Conservation (phyloP, 805 yeast genomes). For the Kodamaea lidongshanica region DNA sequence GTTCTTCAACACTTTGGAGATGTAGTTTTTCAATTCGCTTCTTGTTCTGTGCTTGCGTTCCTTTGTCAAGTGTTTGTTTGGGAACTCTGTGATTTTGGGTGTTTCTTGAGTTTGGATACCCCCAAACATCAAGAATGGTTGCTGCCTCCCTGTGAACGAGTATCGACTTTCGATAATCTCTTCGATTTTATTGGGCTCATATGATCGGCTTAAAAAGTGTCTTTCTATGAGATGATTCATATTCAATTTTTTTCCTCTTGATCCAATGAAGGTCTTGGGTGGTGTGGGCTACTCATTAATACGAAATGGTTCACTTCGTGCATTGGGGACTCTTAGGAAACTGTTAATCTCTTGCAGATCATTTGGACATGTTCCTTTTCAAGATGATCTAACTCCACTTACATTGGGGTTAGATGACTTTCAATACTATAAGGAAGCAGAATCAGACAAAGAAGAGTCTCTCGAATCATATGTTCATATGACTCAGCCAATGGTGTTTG, state of each 20-base stretch:
- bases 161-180: slow-evolving; percentile 42
- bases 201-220: slow-evolving; percentile 41
- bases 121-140: slow-evolving; percentile 32
- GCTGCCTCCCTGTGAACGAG: slow-evolving; percentile 41
- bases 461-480: slow-evolving; percentile 6
- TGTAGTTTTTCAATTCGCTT: slow-evolving; percentile 37
- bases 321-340: too few relatives aligned
- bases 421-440: slow-evolving; percentile 31
- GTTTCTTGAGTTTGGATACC: slow-evolving; percentile 3
- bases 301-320: too few relatives aligned
- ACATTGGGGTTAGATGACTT: slow-evolving; percentile 34
- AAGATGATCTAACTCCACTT: slow-evolving; percentile 30
- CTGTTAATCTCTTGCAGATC: too few relatives aligned
- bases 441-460: slow-evolving; percentile 23
- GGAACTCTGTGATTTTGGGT: slow-evolving; percentile 6
- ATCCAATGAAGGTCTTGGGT: background rate
- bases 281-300: too few relatives aligned
- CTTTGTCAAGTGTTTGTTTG: slow-evolving; percentile 15
- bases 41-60: slow-evolving; percentile 27
- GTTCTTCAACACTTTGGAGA: slow-evolving; percentile 28
- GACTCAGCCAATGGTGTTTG: slow-evolving; percentile 45
- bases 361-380: slow-evolving; percentile 36
- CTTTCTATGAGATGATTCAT: slow-evolving; percentile 39
- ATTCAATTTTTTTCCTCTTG: too few relatives aligned
- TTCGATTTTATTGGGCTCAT: slow-evolving; percentile 30